Conservation (phyloP, 371 early-diverging fungal species). For the Haplosporangium sp. region DNA sequence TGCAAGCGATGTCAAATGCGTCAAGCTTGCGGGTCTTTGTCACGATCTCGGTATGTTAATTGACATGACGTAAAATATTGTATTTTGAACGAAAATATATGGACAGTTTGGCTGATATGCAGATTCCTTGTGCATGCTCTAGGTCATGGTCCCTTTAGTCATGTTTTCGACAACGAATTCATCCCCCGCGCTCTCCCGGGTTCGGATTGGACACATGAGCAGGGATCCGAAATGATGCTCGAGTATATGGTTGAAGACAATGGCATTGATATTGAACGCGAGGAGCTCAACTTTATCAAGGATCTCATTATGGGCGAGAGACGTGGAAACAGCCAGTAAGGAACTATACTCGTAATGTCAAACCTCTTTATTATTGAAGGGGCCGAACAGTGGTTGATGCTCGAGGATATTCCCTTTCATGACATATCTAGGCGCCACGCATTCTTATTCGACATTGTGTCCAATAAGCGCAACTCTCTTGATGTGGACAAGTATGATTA, state of each 20-base stretch:
- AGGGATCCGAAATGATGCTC: conserved; percentile 90
- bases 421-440: conserved; percentile 52
- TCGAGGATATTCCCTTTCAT: not conserved
- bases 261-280: conserved; percentile 73
- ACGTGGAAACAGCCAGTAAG: conserved; percentile 46
- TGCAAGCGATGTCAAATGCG: conserved; percentile 83
- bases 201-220: conserved; percentile 88
- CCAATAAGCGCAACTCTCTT: conserved; percentile 92
- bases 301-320: conserved; percentile 84
- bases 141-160: conserved; percentile 95
- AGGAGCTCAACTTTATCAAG: conserved; percentile 84
- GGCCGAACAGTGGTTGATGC: not conserved
- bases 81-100: not conserved
- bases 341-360: not conserved
- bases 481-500: conserved; percentile 99
- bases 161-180: conserved; percentile 92
- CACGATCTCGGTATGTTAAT: conserved; percentile 86
- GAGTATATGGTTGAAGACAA: conserved; percentile 88
- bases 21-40: conserved; percentile 92
- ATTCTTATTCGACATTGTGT: conserved; percentile 96
- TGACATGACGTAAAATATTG: not conserved
- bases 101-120: not conserved
- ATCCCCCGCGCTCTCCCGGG: conserved; percentile 80
- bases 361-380: not conserved
- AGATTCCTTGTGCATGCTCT: conserved; percentile 10